Evolutionary conservation across 345 rosid genomes (phyloP).

Genomic region (Tarenaya hassleriana): DNA sequence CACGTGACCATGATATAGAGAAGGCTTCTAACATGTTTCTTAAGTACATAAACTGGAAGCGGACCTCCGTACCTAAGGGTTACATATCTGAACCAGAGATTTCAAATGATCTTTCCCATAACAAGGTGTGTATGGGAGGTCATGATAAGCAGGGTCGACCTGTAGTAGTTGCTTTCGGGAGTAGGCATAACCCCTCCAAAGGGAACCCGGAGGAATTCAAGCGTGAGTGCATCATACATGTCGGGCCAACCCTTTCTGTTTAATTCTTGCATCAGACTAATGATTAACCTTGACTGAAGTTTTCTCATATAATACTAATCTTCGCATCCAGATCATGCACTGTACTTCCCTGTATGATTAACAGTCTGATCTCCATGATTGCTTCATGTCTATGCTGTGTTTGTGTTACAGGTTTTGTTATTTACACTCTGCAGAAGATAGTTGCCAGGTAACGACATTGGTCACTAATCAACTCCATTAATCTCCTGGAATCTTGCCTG

Average conservation of each 20-base stretch:
- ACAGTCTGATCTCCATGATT: neutral
- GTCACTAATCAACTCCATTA: no score
- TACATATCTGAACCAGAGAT: conserved; percentile 47
- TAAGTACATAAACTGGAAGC: conserved; percentile 70
- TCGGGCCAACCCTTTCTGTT: no score
- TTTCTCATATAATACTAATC: neutral
- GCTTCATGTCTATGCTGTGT: neutral
- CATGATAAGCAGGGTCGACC: conserved; percentile 72
- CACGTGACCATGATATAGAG: conserved; percentile 82
- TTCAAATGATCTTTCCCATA: conserved; percentile 51
- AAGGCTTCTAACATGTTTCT: conserved; percentile 67
- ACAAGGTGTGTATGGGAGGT: conserved; percentile 73
- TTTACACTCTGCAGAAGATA: conserved; percentile 59
- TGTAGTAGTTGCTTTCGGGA: conserved; percentile 43
- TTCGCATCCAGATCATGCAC: neutral
- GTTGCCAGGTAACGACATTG: conserved; percentile 44
- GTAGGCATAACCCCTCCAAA: conserved; percentile 60
- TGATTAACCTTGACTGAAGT: no score
- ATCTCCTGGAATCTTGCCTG: no score
- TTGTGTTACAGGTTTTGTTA: conserved; percentile 47
- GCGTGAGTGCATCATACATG: conserved; percentile 33
- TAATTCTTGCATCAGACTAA: no score
- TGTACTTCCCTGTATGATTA: no score
- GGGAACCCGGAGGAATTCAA: conserved; percentile 67
- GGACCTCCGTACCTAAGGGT: conserved; percentile 50